Percentiles rank a stretch among this genome's conserved stretches.
These are phyloP conservation scores for Fagopyrum tataricum DNA, from an alignment of 148 eudicot species.

Conservation along the genomic window DNA sequence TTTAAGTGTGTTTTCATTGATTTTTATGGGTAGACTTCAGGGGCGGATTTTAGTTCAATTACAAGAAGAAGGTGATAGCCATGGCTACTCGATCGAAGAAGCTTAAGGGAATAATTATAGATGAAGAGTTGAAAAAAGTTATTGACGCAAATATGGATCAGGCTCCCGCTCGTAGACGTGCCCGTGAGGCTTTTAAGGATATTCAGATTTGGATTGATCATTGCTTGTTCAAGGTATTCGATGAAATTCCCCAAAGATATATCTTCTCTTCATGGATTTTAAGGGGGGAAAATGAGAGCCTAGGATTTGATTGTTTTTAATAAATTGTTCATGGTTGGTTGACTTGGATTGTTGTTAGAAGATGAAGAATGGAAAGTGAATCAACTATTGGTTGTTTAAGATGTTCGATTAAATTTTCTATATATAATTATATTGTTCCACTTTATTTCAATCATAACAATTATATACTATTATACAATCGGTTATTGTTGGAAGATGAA, in stretches of 20 bases:
- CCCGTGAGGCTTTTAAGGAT: slow-evolving; percentile 86
- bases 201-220: slow-evolving; percentile 76
- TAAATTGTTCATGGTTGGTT: neutral
- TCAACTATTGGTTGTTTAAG: neutral
- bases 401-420: neutral
- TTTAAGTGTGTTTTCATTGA: neutral
- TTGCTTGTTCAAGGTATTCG: slow-evolving; percentile 68
- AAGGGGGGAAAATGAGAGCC: neutral
- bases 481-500: neutral
- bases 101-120: slow-evolving; percentile 30
- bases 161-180: slow-evolving; percentile 62
- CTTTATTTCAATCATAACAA: neutral
- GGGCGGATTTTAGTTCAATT: neutral
- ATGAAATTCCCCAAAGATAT: neutral
- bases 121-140: slow-evolving; percentile 45
- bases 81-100: slow-evolving; percentile 26
- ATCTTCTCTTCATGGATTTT: neutral
- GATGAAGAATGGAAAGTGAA: neutral
- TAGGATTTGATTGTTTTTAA: neutral
- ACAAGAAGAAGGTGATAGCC: neutral
- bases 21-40: neutral
- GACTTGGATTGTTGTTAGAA: neutral
- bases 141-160: slow-evolving; percentile 72
- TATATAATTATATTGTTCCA: too few species aligned
- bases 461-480: neutral